Conservation (phyloP, 192 early-diverging fungal genomes). For the Entophlyctis luteolus region DNA sequence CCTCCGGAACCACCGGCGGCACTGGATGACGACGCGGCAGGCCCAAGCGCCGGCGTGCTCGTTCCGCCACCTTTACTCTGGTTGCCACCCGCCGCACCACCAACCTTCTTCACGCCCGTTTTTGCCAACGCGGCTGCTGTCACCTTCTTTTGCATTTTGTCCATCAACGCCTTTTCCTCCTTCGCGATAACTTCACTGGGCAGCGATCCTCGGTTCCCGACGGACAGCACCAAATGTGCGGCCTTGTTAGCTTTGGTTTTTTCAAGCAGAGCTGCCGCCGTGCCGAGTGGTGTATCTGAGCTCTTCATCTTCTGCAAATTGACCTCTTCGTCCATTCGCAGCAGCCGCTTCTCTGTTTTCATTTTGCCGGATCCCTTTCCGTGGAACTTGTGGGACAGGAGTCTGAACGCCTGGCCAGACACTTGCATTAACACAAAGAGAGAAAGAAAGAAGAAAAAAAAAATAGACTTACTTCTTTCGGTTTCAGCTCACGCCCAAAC, state of each 20-base stretch:
- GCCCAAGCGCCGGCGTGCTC: background rate
- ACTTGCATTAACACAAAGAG: too few species aligned
- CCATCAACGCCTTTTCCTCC: conserved; percentile 15
- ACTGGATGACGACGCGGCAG: conserved; percentile 16
- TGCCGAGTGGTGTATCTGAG: conserved; percentile 71
- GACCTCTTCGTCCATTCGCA: conserved; percentile 77
- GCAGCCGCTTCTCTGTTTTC: conserved; percentile 87
- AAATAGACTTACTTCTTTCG: conserved; percentile 66
- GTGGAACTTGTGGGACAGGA: conserved; percentile 92
- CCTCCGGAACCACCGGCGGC: conserved; percentile 17
- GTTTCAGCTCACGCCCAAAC: conserved; percentile 69
- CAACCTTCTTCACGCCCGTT: background rate
- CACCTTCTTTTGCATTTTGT: conserved; percentile 4
- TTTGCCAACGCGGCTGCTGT: conserved; percentile 15
- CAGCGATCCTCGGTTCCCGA: conserved; percentile 64
- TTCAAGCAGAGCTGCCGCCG: conserved; percentile 67
- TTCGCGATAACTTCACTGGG: conserved; percentile 9
- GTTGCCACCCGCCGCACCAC: background rate
- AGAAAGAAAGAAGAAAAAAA: background rate
- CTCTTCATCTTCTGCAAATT: conserved; percentile 70
- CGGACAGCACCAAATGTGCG: conserved; percentile 77
- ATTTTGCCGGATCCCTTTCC: conserved; percentile 87
- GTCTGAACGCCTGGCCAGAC: conserved; percentile 69
- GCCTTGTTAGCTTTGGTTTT: conserved; percentile 63
- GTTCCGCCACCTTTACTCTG: too few species aligned